Conservation (phyloP, 208 protist species). For the Trypanosoma vivax region DNA sequence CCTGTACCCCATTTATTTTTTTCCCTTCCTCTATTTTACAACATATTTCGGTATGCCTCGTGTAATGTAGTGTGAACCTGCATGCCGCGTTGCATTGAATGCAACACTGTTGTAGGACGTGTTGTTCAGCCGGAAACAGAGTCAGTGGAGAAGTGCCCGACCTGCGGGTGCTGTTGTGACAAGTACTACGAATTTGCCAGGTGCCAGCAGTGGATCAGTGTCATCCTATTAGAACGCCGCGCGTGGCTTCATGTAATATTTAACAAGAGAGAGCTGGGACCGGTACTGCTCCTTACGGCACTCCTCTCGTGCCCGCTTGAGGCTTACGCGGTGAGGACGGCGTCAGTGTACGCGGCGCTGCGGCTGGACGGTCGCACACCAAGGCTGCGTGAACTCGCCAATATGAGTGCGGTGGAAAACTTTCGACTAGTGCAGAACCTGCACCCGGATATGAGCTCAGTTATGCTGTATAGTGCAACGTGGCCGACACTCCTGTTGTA, state of each 20-base stretch:
- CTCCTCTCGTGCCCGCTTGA: constrained; percentile 62
- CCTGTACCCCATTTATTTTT: no score
- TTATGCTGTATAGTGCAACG: constrained; percentile 46
- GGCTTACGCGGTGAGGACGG: constrained; percentile 59
- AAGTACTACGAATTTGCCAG: constrained; percentile 69
- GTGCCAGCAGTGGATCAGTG: constrained; percentile 71
- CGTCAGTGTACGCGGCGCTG: constrained; percentile 26
- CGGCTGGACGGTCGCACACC: background rate
- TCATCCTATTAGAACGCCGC: constrained; percentile 49
- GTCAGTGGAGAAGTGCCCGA: constrained; percentile 60
- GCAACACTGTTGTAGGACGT: constrained; percentile 27
- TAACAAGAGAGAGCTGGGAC: constrained; percentile 31
- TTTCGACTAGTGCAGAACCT: constrained; percentile 67
- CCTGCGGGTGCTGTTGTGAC: constrained; percentile 55
- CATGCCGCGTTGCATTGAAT: constrained; percentile 83
- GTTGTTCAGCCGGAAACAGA: constrained; percentile 69
- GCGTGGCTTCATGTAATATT: constrained; percentile 79
- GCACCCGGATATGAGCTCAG: constrained; percentile 22
- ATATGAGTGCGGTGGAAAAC: constrained; percentile 16
- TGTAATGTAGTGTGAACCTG: background rate
- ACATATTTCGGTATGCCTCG: constrained; percentile 3
- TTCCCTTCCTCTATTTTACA: constrained; percentile 13
- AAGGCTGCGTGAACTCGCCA: background rate
- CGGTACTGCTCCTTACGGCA: constrained; percentile 18
- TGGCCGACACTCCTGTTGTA: constrained; percentile 55